A percentile compares a stretch with the other conserved stretches of the same genome.
Conservation (phyloP, 495 filamentous ascomycete species). For the Talaromyces borbonicus region DNA sequence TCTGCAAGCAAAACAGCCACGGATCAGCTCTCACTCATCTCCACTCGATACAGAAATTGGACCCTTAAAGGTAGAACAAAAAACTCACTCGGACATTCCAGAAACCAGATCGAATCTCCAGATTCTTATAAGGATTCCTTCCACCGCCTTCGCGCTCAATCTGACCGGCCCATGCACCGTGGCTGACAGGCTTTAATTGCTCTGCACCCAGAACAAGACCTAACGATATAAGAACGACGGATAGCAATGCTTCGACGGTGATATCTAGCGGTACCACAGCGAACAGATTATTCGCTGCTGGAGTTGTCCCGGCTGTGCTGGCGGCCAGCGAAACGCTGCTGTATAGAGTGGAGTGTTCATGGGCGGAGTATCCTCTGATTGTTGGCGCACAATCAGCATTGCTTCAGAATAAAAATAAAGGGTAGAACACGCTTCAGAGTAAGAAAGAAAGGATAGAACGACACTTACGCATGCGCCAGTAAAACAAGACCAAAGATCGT, state of each 20-base stretch:
- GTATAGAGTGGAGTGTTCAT: conserved; percentile 67
- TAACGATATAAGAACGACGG: conserved; percentile 54
- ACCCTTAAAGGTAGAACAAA: conserved; percentile 31
- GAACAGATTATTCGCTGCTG: conserved; percentile 14
- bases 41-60: conserved; percentile 17
- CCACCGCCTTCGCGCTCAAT: conserved; percentile 58
- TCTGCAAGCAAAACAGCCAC: conserved; percentile 45
- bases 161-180: conserved; percentile 75
- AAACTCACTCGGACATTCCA: conserved; percentile 55
- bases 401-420: too few species aligned
- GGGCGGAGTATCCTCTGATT: conserved; percentile 70
- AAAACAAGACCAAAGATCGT: conserved; percentile 57
- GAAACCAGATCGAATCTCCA: conserved; percentile 58
- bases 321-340: conserved; percentile 43
- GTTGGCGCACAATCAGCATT: not conserved
- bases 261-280: conserved; percentile 58
- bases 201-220: conserved; percentile 63
- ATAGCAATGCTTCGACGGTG: conserved; percentile 52
- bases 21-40: conserved; percentile 7
- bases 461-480: conserved; percentile 64
- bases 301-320: conserved; percentile 30
- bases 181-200: conserved; percentile 65
- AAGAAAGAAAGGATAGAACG: too few species aligned
- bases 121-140: conserved; percentile 36
- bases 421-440: too few species aligned